Base-by-base conservation (phyloP, 2,329 filamentous ascomycete genomes). In the Bretziella fagacearum region DNA sequence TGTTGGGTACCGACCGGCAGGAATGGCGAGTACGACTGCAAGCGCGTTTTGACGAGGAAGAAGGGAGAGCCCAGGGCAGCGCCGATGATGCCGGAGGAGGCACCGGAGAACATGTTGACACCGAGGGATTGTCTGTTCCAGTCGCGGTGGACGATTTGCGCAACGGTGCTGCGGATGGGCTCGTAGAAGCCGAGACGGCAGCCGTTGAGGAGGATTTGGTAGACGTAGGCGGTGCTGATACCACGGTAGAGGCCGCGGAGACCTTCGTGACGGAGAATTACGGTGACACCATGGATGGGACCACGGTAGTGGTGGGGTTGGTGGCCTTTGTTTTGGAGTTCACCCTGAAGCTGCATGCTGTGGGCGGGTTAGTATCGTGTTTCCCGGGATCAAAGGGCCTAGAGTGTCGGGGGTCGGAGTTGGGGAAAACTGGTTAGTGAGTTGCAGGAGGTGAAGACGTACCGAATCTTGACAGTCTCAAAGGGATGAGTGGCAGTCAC, bases 391-490 rank as follows among this genome's bases (percentile, higher is more conserved):
- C 17, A 5, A n/a, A 39, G 33, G 18, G 54, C 37, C 53, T 51
- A 18, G 6, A 44, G 23, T 13, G 13, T 18, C 25, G 20, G 20
- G 15, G 44, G 45, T 42, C n/a, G 27, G 30, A 26, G 23, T 32
- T 27, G 33, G 15, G n/a, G 18, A 15, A 25, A 37, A 26, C 20
- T n/a, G 8, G 39, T 27, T 10, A 23, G 15, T 37, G 44, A 37
- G 17, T n/a, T 13, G 25, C 22, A 13, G 37, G 8, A 23, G 10
- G 25, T 40, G n/a, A 13, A 36, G 59, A 55, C 70, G 60, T 69
- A 87, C 81, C 87, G 83, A 60, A 96, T 96, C 74, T 98, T 98
- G 62, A 98, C 86, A 10, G 89, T 96, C 66, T 98, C 91, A 67
- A 96, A 96, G 49, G 87, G 87, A 65, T 98, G 91, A 44, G 91